These are phyloP conservation scores for Zymoseptoria brevis DNA, from an alignment of 2,329 filamentous ascomycete species.

Conservation along the genomic window DNA sequence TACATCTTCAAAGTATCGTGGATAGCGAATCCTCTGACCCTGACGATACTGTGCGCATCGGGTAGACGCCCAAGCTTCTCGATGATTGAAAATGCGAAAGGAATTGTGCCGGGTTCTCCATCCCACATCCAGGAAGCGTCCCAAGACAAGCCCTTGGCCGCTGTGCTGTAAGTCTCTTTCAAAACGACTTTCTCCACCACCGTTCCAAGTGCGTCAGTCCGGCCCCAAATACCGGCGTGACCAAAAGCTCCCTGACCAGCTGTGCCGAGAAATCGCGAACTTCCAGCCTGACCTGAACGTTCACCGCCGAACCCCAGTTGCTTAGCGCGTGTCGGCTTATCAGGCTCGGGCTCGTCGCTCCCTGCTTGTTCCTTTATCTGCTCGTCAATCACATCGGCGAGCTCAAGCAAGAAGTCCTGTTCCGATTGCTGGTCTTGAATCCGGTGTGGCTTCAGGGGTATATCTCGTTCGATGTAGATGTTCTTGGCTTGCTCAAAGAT, in stretches of 20 bases:
- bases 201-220: neutral
- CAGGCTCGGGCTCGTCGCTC: neutral
- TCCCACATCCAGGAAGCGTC: neutral
- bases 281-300: neutral
- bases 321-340: neutral
- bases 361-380: neutral
- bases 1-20: constrained; percentile 5
- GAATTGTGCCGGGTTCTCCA: neutral
- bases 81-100: neutral
- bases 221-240: constrained; percentile 1
- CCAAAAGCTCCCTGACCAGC: constrained; percentile 1
- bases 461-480: neutral
- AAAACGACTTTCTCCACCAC: neutral
- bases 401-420: neutral
- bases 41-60: constrained; percentile 2
- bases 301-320: neutral
- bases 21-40: neutral
- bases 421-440: neutral
- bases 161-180: constrained; percentile 3
- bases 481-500: neutral
- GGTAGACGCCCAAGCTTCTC: neutral
- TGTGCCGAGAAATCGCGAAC: neutral
- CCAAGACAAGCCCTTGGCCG: neutral
- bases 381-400: neutral
- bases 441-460: neutral